phyloP scores from a whole-genome alignment of 495 filamentous ascomycete species.

The Talaromyces ruber region DNA sequence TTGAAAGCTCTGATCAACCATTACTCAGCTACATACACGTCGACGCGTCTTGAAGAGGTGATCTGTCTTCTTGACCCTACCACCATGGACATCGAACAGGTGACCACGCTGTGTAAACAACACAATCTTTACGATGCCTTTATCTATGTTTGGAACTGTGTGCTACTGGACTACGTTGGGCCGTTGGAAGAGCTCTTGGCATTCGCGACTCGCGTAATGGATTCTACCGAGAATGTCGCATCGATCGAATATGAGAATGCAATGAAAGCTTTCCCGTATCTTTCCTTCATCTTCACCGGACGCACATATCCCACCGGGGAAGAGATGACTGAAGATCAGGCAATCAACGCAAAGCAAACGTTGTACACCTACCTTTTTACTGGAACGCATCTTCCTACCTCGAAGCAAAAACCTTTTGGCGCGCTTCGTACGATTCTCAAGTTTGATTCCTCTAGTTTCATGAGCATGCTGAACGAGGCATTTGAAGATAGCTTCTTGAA shows the following conservation, averaged over 20 bases:
- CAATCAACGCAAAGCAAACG: slow-evolving; percentile 69
- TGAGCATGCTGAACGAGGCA: slow-evolving; percentile 94
- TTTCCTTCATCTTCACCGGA: slow-evolving; percentile 87
- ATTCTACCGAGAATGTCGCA: slow-evolving; percentile 19
- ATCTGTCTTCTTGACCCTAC: slow-evolving; percentile 85
- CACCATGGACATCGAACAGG: slow-evolving; percentile 90
- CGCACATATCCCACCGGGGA: slow-evolving; percentile 85
- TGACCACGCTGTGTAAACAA: slow-evolving; percentile 82
- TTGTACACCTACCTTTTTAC: slow-evolving; percentile 92
- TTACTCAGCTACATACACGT: slow-evolving; percentile 62
- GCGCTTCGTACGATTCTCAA: slow-evolving; percentile 76
- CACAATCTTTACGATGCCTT: slow-evolving; percentile 90
- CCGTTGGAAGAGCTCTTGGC: slow-evolving; percentile 75
- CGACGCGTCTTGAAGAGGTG: slow-evolving; percentile 81
- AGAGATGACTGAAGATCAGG: slow-evolving; percentile 55
- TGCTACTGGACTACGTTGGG: slow-evolving; percentile 79
- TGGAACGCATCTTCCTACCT: slow-evolving; percentile 22
- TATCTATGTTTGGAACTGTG: slow-evolving; percentile 95
- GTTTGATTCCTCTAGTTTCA: slow-evolving; percentile 83
- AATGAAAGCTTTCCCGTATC: slow-evolving; percentile 88
- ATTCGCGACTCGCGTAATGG: slow-evolving; percentile 9
- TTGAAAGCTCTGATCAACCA: slow-evolving; percentile 79
- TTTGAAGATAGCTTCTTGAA: slow-evolving; percentile 95
- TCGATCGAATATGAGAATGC: slow-evolving; percentile 49
- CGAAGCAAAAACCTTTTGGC: slow-evolving; percentile 67